Conservation (phyloP, 305 asterid species). For the Solanum hybrid region DNA sequence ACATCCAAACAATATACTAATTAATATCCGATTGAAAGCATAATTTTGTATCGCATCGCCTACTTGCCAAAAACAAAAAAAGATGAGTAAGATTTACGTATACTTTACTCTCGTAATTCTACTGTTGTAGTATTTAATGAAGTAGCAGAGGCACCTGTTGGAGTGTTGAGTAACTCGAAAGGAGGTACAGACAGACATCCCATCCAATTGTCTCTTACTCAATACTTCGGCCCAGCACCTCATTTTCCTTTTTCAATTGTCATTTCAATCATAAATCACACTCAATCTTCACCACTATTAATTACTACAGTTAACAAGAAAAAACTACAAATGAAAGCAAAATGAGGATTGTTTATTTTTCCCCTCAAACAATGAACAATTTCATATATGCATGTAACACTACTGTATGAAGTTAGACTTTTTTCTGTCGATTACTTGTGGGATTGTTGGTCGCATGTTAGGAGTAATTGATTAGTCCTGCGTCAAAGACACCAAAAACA, state of each 20-base stretch:
- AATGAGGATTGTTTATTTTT: neutral
- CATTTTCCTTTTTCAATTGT: neutral
- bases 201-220: conserved; percentile 13
- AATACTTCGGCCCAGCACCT: neutral
- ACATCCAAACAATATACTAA: neutral
- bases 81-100: too few species aligned
- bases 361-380: neutral
- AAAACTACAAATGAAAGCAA: neutral
- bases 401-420: neutral
- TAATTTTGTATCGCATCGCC: neutral
- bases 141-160: neutral
- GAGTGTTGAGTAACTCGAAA: neutral
- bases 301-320: neutral
- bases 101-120: too few species aligned
- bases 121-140: neutral
- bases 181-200: conserved; percentile 17
- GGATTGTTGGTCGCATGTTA: neutral
- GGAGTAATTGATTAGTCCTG: neutral
- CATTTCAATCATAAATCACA: conserved; percentile 18
- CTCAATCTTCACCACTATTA: neutral
- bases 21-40: neutral
- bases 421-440: neutral
- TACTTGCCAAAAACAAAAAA: neutral
- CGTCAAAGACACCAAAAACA: too few species aligned
- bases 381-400: neutral